Evolutionary conservation across 1,284 basidiomycete species (phyloP).

Genomic region (Exobasidium cylindrosporum): DNA sequence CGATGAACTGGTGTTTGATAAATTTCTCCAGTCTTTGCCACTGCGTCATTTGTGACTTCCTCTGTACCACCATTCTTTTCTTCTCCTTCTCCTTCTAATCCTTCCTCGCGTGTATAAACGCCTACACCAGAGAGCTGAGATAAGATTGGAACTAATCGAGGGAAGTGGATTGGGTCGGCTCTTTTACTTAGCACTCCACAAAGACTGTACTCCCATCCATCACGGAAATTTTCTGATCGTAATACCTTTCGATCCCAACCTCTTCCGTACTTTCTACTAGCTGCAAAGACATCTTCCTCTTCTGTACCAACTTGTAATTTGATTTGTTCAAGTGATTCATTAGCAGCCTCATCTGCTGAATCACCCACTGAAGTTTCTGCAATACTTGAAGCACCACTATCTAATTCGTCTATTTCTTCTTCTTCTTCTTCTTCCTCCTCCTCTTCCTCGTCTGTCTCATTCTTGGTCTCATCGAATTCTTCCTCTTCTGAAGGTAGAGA

Average conservation of each 20-base stretch:
- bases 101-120: neutral
- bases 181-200: constrained; percentile 42
- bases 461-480: constrained; percentile 36
- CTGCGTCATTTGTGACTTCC: neutral
- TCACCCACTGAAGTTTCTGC: constrained; percentile 14
- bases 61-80: constrained; percentile 33
- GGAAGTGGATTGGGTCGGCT: constrained; percentile 36
- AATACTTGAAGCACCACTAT: constrained; percentile 11
- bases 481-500: constrained; percentile 36
- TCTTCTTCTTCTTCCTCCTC: constrained; percentile 29
- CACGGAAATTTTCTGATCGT: constrained; percentile 36
- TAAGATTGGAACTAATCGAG: constrained; percentile 46
- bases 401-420: constrained; percentile 2
- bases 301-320: constrained; percentile 16
- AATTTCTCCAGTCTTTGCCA: constrained; percentile 25
- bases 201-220: constrained; percentile 44
- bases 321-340: constrained; percentile 14
- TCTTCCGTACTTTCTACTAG: constrained; percentile 26
- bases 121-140: constrained; percentile 47
- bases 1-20: constrained; percentile 57
- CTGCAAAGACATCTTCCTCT: constrained; percentile 26
- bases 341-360: constrained; percentile 1
- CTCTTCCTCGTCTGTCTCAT: constrained; percentile 12
- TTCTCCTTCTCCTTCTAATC: constrained; percentile 20
- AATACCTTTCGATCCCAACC: constrained; percentile 45